These are phyloP conservation scores for Tephrocybe rancida DNA, from an alignment of 768 basidiomycete genomes.

Conservation along the genomic window DNA sequence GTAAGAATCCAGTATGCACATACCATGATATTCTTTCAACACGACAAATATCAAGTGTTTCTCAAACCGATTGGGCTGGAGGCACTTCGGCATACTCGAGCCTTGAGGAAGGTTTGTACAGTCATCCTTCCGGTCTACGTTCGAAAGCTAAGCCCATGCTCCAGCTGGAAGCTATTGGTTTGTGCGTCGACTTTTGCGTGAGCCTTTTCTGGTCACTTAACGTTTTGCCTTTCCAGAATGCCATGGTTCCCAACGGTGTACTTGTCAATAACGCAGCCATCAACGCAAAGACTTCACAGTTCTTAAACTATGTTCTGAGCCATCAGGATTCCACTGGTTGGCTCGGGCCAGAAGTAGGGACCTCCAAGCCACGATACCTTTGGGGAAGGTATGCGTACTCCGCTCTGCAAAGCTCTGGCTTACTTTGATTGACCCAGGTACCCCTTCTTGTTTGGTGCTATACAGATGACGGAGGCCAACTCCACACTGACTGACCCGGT, in stretches of 20 bases:
- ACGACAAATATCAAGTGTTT: constrained; percentile 24
- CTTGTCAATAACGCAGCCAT: constrained; percentile 47
- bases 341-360: constrained; percentile 58
- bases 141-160: background rate
- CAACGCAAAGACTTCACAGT: constrained; percentile 46
- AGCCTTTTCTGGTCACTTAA: background rate
- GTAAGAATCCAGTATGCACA: background rate
- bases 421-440: constrained; percentile 34
- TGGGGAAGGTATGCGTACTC: constrained; percentile 46
- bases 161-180: constrained; percentile 63
- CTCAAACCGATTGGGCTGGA: constrained; percentile 45
- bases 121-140: background rate
- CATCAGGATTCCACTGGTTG: constrained; percentile 58
- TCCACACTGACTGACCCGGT: constrained; percentile 44
- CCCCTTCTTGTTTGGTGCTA: constrained; percentile 60
- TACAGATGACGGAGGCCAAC: constrained; percentile 55
- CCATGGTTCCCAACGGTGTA: constrained; percentile 54
- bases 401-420: background rate
- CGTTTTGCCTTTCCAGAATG: constrained; percentile 36
- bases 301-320: constrained; percentile 50
- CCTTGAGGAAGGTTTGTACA: constrained; percentile 40
- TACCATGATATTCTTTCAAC: background rate
- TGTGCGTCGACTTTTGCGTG: constrained; percentile 33
- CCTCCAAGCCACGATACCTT: constrained; percentile 52
- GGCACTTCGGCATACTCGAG: constrained; percentile 41